These are phyloP conservation scores for Leptographium lundbergii DNA, from an alignment of 2,329 filamentous ascomycete species.

Conservation along the genomic window DNA sequence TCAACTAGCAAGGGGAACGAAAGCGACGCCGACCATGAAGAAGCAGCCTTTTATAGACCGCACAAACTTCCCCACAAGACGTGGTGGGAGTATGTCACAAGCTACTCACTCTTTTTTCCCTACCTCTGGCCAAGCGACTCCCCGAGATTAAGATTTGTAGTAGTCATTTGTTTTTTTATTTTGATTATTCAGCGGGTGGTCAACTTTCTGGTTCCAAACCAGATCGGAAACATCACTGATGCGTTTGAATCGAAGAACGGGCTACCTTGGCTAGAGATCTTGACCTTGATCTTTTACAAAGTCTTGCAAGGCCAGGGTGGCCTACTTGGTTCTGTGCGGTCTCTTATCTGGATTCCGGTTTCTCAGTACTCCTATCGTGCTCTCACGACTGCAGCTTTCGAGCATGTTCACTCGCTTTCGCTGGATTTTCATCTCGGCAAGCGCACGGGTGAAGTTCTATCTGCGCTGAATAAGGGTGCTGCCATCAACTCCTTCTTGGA, in stretches of 20 bases:
- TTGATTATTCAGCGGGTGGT: conserved; percentile 70
- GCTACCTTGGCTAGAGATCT: conserved; percentile 63
- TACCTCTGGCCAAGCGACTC: conserved; percentile 92
- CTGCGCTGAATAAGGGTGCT: conserved; percentile 88
- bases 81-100: conserved; percentile 92
- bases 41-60: conserved; percentile 78
- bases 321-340: conserved; percentile 68
- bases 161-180: conserved; percentile 70
- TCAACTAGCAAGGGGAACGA: not conserved
- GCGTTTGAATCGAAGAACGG: conserved; percentile 37
- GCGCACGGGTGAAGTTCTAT: conserved; percentile 90
- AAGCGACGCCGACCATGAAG: conserved; percentile 33
- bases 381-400: conserved; percentile 87
- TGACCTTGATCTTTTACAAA: conserved; percentile 64
- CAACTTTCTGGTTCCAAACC: conserved; percentile 74
- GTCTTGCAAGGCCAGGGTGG: conserved; percentile 83
- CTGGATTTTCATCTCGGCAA: conserved; percentile 95
- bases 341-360: conserved; percentile 88
- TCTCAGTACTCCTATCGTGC: conserved; percentile 95
- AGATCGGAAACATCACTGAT: conserved; percentile 70
- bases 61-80: conserved; percentile 74
- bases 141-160: conserved; percentile 57
- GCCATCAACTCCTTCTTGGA: conserved; percentile 95
- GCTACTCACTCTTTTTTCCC: conserved; percentile 88
- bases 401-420: conserved; percentile 91